A percentile compares a stretch with the other conserved stretches of the same genome.
These are phyloP conservation scores for Jackrogersella multiformis DNA, from an alignment of 495 filamentous ascomycete genomes.

Conservation along the genomic window DNA sequence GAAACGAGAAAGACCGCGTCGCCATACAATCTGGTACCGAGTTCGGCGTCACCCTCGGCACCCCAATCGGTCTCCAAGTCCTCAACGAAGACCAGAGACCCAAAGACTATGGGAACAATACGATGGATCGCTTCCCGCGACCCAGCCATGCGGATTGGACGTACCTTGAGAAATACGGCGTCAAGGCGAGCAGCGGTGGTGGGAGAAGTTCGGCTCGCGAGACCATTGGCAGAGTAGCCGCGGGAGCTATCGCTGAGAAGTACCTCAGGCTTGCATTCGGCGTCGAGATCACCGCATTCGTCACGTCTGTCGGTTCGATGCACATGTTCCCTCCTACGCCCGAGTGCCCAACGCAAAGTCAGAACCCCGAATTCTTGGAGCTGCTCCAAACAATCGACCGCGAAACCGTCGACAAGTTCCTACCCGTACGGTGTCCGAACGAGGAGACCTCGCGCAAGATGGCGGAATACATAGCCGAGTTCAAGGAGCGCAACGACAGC, in stretches of 20 bases:
- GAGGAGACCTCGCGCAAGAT: slow-evolving; percentile 70
- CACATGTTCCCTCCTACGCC: slow-evolving; percentile 85
- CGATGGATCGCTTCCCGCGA: slow-evolving; percentile 91
- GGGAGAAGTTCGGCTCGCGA: slow-evolving; percentile 92
- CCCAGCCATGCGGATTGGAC: slow-evolving; percentile 97
- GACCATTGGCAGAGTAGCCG: slow-evolving; percentile 92
- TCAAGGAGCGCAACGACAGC: slow-evolving; percentile 83
- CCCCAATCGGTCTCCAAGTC: slow-evolving; percentile 89
- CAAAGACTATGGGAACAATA: slow-evolving; percentile 89
- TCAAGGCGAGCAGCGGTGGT: slow-evolving; percentile 92
- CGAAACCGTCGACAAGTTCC: slow-evolving; percentile 79
- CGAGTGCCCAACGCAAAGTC: slow-evolving; percentile 74
- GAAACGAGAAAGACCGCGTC: slow-evolving; percentile 91
- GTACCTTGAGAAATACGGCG: slow-evolving; percentile 96
- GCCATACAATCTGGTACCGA: slow-evolving; percentile 95
- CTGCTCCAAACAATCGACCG: slow-evolving; percentile 80
- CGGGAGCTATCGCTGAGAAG: slow-evolving; percentile 95
- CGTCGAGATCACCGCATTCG: slow-evolving; percentile 91
- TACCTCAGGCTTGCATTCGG: slow-evolving; percentile 82
- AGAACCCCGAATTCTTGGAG: slow-evolving; percentile 84
- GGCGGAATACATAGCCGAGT: slow-evolving; percentile 81
- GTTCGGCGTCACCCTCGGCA: slow-evolving; percentile 89
- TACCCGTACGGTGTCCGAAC: slow-evolving; percentile 88
- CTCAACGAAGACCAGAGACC: slow-evolving; percentile 93
- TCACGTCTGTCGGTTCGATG: slow-evolving; percentile 82